These are phyloP conservation scores for Rhodosporidiobolus odoratus DNA, from an alignment of 768 basidiomycete genomes.

Conservation along the genomic window DNA sequence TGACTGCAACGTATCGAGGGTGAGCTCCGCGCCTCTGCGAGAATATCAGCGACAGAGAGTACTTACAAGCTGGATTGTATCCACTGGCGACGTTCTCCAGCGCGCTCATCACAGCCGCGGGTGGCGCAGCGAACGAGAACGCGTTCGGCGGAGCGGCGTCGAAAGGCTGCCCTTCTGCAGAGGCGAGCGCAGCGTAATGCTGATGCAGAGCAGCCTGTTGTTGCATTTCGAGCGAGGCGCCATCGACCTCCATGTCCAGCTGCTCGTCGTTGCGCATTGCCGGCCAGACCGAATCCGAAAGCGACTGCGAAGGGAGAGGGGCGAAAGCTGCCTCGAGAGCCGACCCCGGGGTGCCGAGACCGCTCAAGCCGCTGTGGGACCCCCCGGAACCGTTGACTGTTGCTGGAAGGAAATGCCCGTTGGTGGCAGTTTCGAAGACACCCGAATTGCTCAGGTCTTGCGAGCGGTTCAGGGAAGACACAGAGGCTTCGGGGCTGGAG, in stretches of 20 bases:
- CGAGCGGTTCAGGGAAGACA: conserved; percentile 13
- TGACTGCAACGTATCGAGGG: not conserved
- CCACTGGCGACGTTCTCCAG: conserved; percentile 14
- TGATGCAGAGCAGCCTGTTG: conserved; percentile 34
- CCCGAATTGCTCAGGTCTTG: conserved; percentile 9
- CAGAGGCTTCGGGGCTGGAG: conserved; percentile 17
- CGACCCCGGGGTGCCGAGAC: conserved; percentile 5
- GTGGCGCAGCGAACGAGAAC: conserved; percentile 27
- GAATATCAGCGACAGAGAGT: not conserved
- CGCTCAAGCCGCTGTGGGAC: not conserved
- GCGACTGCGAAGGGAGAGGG: conserved; percentile 8
- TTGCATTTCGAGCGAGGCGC: conserved; percentile 6
- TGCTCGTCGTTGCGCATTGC: not conserved
- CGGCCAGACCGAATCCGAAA: not conserved
- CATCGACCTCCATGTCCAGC: conserved; percentile 27
- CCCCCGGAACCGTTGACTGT: not conserved
- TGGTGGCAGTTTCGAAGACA: conserved; percentile 3
- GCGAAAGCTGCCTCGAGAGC: conserved; percentile 13
- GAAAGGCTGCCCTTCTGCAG: conserved; percentile 8
- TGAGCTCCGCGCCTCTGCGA: not conserved
- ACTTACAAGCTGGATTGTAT: conserved; percentile 23
- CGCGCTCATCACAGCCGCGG: conserved; percentile 25
- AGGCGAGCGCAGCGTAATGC: conserved; percentile 16
- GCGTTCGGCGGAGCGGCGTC: not conserved
- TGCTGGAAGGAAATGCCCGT: not conserved